Evolutionary conservation across 2,329 filamentous ascomycete genomes (phyloP), one percentile per base, ranked within the genome.

Genomic region (Elsinoe batatas): DNA sequence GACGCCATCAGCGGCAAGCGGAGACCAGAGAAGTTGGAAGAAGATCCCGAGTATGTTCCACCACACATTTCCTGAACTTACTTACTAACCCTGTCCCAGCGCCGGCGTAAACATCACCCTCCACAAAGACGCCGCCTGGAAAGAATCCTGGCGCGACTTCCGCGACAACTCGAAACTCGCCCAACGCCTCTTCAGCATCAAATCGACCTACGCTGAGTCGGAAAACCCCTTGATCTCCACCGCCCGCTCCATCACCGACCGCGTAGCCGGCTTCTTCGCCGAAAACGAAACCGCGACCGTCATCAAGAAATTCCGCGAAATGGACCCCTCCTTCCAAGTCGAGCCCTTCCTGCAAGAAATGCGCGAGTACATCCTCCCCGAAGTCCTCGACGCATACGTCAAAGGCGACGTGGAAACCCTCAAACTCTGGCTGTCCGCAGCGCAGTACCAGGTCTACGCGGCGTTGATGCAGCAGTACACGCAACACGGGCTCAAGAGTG

Each of bases 241-340:
- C 0, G 93, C 91, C 1, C 86, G 93, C 67, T 90, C 88, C 69
- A 95, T 98, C 63, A 91, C 91, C 32, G 93, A 98, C 70, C 83
- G 87, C 57, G 83, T 98, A 37, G 89, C 87, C 46, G 90, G 93
- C 26, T 98, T 96, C 75, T 98, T 98, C 63, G 93, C 93, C 59
- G 93, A 98, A 72, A 98, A 97, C 70, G 93, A 98, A 75, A 96
- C 90, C 0, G 93, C 93, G 30, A 86, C 85, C 80, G 93, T 98
- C 35, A 95, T 97, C 75, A 97, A 96, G 76, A 95, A 91, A 71
- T 95, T 98, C 78, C 85, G 91, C 46, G 82, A 91, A 64, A 96
- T 97, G 82, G 93, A 98, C 64, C 91, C 93, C 4, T 80, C 79
- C 62, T 98, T 98, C 78, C 89, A 96, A 69, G 81, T 95, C 63